Evolutionary conservation across 352 stramenopile genomes (phyloP).

Genomic region (Sclerospora graminicola): DNA sequence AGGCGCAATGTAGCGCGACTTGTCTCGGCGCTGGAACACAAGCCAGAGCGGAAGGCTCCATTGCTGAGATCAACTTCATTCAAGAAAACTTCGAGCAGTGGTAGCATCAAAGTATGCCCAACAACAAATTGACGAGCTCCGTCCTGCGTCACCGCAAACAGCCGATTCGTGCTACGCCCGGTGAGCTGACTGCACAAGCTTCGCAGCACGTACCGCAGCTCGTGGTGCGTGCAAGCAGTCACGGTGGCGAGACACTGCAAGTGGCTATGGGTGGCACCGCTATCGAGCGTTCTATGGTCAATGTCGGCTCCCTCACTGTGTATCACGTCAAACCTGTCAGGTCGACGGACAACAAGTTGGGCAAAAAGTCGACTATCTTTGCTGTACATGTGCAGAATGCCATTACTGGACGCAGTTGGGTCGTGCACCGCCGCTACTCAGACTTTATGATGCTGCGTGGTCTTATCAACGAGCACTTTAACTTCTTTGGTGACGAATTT

Average conservation of each 20-base stretch:
- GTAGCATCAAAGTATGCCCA: conserved; percentile 8
- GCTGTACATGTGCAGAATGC: conserved; percentile 62
- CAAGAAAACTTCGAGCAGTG: conserved; percentile 17
- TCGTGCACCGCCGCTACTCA: conserved; percentile 54
- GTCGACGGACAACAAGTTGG: conserved; percentile 16
- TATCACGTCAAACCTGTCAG: conserved; percentile 46
- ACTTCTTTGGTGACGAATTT: conserved; percentile 41
- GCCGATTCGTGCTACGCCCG: conserved; percentile 15
- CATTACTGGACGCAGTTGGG: conserved; percentile 57
- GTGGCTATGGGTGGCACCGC: conserved; percentile 49
- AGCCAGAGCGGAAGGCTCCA: conserved; percentile 11
- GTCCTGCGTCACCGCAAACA: conserved; percentile 12
- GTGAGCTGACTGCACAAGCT: not conserved
- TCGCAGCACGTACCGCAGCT: conserved; percentile 29
- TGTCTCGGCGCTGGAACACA: conserved; percentile 5
- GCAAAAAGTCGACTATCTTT: conserved; percentile 46
- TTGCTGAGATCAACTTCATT: conserved; percentile 12
- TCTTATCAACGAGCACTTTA: conserved; percentile 45
- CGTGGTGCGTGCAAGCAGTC: conserved; percentile 25
- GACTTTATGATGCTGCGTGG: conserved; percentile 52
- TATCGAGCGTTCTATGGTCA: conserved; percentile 59
- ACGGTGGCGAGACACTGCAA: conserved; percentile 23
- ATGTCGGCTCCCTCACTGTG: conserved; percentile 40
- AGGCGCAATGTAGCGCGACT: conserved; percentile 12
- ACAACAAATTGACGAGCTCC: conserved; percentile 26